Evolutionary conservation across 805 yeast species (phyloP), one percentile per base, ranked within the genome.

Genomic region (Pichia nakasei): DNA sequence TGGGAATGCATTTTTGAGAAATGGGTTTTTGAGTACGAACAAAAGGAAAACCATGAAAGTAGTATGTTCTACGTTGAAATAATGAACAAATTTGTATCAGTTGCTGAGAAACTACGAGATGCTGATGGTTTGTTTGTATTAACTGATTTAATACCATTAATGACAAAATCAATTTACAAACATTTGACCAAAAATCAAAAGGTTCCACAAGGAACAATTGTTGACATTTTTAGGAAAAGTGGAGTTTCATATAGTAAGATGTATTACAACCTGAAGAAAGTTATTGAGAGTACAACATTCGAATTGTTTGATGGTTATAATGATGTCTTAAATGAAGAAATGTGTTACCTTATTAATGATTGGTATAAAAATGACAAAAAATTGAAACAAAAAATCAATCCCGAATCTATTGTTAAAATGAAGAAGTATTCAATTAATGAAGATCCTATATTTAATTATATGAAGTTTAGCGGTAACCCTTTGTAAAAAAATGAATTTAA

Each of bases 121-220:
- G 78, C 85, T 35, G 95, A 87, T 53, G 71, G 77, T 55, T 83
- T 88, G 4, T 87, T 89, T 67, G 95, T 96, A 18, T 70, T 85
- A 7, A 76, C 76, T 50, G 80, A 78, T 44, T 67, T 89, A 38
- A 68, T 86, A 52, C 82, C 85, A 46, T 67, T 82, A 48, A 65
- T 85, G 38, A 70, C 81, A 51, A 75, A 74, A 51, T 71, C 78
- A 52, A 67, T 82, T 35, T 66, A 68, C 42, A 43, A 48, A 1
- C 55, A 55, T 36, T 50, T 48, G 22, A 39, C 36, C 3, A 37
- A 49, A 9, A 39, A 48, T 22, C 43, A 39, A 19, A 48, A 46
- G 8, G 54, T 57, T 8, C 44, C 54, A 15, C 57, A 61, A 6
- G 91, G 89, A 7, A 65, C 72, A 3, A 66, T 83, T 29, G 73